Conservation (phyloP, 1,284 basidiomycete species). For the Apiotrichum veenhuisii region DNA sequence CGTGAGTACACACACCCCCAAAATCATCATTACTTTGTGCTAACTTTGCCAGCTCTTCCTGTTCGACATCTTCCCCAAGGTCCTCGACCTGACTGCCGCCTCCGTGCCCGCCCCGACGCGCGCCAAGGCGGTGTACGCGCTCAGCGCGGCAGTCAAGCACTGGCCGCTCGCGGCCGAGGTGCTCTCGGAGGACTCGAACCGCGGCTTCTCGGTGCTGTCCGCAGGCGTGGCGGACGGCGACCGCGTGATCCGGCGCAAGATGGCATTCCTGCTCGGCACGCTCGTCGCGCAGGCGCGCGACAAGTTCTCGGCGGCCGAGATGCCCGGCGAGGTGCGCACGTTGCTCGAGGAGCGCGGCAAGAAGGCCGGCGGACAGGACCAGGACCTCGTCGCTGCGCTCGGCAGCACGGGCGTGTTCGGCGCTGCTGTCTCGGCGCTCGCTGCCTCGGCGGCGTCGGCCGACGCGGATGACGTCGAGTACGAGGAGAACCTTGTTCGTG, state of each 20-base stretch:
- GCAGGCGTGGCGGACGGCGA: constrained; percentile 61
- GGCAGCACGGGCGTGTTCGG: constrained; percentile 20
- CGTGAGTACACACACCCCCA: constrained; percentile 55
- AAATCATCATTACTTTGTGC: too few relatives aligned
- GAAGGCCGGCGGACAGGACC: constrained; percentile 20
- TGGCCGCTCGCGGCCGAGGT: constrained; percentile 28
- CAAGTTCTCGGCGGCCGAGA: constrained; percentile 45
- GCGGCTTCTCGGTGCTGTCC: constrained; percentile 30
- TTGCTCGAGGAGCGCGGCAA: constrained; percentile 30
- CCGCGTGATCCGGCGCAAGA: constrained; percentile 73
- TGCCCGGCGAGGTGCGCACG: constrained; percentile 41
- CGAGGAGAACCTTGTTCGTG: constrained; percentile 72
- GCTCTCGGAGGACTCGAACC: constrained; percentile 16
- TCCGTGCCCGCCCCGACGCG: constrained; percentile 41
- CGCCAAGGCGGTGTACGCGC: constrained; percentile 79
- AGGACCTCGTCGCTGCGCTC: constrained; percentile 30
- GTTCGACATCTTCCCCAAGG: constrained; percentile 62
- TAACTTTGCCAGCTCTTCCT: constrained; percentile 71
- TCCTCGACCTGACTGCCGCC: constrained; percentile 61
- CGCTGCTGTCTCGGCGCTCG: constrained; percentile 36
- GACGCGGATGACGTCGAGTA: constrained; percentile 74
- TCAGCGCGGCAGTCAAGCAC: constrained; percentile 83
- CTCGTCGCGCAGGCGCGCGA: constrained; percentile 66
- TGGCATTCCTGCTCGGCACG: constrained; percentile 74
- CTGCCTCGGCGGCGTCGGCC: constrained; percentile 58